phyloP scores from a whole-genome alignment of 768 basidiomycete species.

The Podaxis rugospora region DNA sequence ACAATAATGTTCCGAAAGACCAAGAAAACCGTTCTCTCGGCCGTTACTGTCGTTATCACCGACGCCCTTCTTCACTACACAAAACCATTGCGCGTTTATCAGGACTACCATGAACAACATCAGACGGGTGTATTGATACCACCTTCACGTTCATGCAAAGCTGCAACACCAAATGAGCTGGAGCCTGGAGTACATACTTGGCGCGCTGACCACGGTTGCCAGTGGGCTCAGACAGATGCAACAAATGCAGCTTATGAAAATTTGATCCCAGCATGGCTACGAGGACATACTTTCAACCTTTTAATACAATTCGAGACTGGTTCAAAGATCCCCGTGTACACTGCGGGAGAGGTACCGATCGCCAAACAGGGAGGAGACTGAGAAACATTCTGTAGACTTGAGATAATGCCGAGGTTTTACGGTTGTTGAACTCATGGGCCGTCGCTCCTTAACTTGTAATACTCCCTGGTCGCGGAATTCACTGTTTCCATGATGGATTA shows the following conservation, averaged over 20 bases:
- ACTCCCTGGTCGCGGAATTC: not conserved
- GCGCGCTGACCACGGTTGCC: slow-evolving; percentile 17
- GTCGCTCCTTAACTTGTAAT: not conserved
- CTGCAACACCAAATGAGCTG: slow-evolving; percentile 10
- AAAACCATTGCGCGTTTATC: slow-evolving; percentile 10
- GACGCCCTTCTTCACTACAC: slow-evolving; percentile 14
- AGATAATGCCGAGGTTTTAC: not conserved
- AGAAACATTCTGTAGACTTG: slow-evolving; percentile 1
- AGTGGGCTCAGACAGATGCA: slow-evolving; percentile 17
- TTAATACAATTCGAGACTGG: not conserved
- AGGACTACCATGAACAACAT: not conserved
- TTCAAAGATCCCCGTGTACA: slow-evolving; percentile 10
- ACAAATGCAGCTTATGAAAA: slow-evolving; percentile 16
- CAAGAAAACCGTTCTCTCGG: not conserved
- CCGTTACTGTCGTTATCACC: slow-evolving; percentile 12
- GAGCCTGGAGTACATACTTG: slow-evolving; percentile 14
- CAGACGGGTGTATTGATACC: slow-evolving; percentile 4
- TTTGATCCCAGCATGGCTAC: not conserved
- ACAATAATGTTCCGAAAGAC: not conserved
- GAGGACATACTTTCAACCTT: slow-evolving; percentile 5
- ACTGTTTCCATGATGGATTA: too few species aligned
- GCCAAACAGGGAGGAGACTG: slow-evolving; percentile 13
- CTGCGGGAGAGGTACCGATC: slow-evolving; percentile 15
- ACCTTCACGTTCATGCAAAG: slow-evolving; percentile 7
- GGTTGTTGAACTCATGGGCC: too few species aligned